These are phyloP conservation scores for Neopestalotiopsis sp. DNA, from an alignment of 2,329 filamentous ascomycete species.

Conservation along the genomic window DNA sequence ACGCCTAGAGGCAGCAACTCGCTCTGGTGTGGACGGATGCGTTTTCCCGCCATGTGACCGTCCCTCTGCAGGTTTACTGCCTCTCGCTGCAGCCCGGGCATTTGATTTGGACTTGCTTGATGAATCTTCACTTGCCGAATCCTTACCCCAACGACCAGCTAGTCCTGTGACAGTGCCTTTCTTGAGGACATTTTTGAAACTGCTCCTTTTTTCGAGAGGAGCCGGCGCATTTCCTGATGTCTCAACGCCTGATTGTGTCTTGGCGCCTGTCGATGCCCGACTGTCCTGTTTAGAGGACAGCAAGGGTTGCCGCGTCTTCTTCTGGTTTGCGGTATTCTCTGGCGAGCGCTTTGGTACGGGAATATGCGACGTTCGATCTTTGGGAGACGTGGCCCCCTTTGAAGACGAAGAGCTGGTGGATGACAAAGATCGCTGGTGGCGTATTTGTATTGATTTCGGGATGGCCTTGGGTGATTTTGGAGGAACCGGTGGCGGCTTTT, in stretches of 20 bases:
- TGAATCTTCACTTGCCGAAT: constrained; percentile 38
- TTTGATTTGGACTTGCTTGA: constrained; percentile 29
- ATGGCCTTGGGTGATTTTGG: constrained; percentile 28
- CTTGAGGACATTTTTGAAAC: constrained; percentile 57
- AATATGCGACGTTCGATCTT: constrained; percentile 28
- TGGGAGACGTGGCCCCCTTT: constrained; percentile 24
- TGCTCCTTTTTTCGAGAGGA: constrained; percentile 47
- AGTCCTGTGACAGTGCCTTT: constrained; percentile 53
- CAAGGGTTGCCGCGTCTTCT: constrained; percentile 46
- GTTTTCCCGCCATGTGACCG: constrained; percentile 27
- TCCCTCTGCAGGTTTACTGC: constrained; percentile 28
- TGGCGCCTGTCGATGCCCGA: constrained; percentile 19
- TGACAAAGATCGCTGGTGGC: constrained; percentile 22
- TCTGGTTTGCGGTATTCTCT: constrained; percentile 51
- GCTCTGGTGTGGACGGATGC: constrained; percentile 35
- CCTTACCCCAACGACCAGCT: constrained; percentile 55
- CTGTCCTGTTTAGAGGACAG: constrained; percentile 26
- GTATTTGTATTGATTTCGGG: not conserved
- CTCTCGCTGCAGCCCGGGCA: constrained; percentile 29
- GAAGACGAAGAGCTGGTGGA: constrained; percentile 20
- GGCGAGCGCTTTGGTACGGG: constrained; percentile 28
- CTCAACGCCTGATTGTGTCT: constrained; percentile 25
- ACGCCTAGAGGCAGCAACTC: constrained; percentile 37
- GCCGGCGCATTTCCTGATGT: constrained; percentile 20
- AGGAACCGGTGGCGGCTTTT: constrained; percentile 28